Evolutionary conservation across 1,139 yeast species (phyloP).

Genomic region (Arxiozyma telluris): DNA sequence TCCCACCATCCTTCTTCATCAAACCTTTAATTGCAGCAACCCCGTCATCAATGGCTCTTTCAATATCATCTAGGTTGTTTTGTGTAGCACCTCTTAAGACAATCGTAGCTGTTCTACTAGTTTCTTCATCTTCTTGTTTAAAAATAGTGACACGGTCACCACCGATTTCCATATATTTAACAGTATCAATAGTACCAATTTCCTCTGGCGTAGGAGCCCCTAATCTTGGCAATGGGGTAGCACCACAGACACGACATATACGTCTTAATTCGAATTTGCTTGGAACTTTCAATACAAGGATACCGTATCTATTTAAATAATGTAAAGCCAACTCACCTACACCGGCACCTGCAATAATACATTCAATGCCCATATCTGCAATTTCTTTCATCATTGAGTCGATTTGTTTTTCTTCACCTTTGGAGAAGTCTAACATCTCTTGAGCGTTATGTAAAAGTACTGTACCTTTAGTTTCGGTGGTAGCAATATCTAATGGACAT

Average conservation of each 20-base stretch:
- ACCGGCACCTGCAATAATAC: conserved; percentile 86
- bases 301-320: conserved; percentile 78
- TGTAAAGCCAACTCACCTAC: conserved; percentile 91
- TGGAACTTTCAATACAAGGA: conserved; percentile 80
- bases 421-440: conserved; percentile 92
- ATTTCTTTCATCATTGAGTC: conserved; percentile 82
- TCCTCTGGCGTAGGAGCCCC: conserved; percentile 97
- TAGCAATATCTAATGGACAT: conserved; percentile 87
- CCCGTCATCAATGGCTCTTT: conserved; percentile 96
- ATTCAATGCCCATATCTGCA: conserved; percentile 74
- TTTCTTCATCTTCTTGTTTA: conserved; percentile 59
- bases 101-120: conserved; percentile 80
- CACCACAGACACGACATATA: conserved; percentile 93
- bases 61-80: conserved; percentile 84
- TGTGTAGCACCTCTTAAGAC: conserved; percentile 97
- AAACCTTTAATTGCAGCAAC: conserved; percentile 87
- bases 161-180: conserved; percentile 90
- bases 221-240: conserved; percentile 87
- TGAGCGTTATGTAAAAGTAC: conserved; percentile 90
- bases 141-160: conserved; percentile 95
- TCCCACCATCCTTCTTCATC: conserved; percentile 55
- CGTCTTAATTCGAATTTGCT: conserved; percentile 92
- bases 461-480: conserved; percentile 96
- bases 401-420: conserved; percentile 92
- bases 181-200: conserved; percentile 77